Percentiles rank a stretch among this genome's conserved stretches.
These are phyloP conservation scores for Ascochyta pisi DNA, from an alignment of 2,329 filamentous ascomycete genomes.

Conservation along the genomic window DNA sequence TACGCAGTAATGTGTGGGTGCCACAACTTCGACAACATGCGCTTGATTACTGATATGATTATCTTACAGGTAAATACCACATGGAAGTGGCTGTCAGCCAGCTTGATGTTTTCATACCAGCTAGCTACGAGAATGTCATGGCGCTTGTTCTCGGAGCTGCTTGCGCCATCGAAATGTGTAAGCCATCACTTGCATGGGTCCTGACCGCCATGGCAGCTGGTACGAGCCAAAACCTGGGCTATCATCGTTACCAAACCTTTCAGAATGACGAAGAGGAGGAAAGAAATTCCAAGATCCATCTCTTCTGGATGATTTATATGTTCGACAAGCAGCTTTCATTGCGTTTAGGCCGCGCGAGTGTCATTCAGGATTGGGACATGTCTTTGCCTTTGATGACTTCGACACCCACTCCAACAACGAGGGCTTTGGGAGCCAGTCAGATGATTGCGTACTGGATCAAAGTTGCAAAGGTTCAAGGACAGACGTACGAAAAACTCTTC, in stretches of 20 bases:
- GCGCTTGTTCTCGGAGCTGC: constrained; percentile 42
- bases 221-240: constrained; percentile 44
- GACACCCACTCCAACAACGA: constrained; percentile 5
- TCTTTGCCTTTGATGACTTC: constrained; percentile 31
- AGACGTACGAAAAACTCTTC: constrained; percentile 48
- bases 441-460: constrained; percentile 47
- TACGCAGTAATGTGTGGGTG: constrained; percentile 13
- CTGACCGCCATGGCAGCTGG: constrained; percentile 42
- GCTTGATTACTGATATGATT: background rate
- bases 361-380: constrained; percentile 51
- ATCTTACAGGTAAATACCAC: constrained; percentile 48
- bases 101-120: constrained; percentile 42
- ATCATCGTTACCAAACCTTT: constrained; percentile 46
- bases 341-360: constrained; percentile 45
- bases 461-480: constrained; percentile 43
- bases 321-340: constrained; percentile 50
- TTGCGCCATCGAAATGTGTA: constrained; percentile 44
- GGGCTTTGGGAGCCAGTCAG: constrained; percentile 20
- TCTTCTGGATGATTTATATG: constrained; percentile 50
- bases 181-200: constrained; percentile 45
- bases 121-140: constrained; percentile 47
- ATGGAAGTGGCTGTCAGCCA: constrained; percentile 50
- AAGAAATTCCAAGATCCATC: constrained; percentile 37
- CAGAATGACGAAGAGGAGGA: constrained; percentile 41
- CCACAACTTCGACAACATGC: background rate